Base-by-base conservation (phyloP, 2,329 filamentous ascomycete species). In the Monosporascus sp. region DNA sequence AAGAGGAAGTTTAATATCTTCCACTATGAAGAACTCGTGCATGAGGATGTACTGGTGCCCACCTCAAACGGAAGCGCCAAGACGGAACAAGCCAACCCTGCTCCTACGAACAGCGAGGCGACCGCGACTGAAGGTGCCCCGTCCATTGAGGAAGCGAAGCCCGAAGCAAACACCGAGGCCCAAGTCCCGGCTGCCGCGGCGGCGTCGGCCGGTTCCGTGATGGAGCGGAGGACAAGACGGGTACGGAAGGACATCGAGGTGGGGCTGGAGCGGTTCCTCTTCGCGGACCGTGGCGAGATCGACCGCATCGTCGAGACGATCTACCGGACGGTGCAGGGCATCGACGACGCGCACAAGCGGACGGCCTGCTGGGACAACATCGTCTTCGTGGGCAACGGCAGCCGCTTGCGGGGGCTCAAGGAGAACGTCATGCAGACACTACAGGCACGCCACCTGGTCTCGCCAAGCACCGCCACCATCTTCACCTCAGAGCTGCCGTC, bases 401-500 rank as follows among this genome's bases (percentile, higher is more conserved):
- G 77, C 38, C 79, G 80, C 47, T 76, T 83, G 47, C 76, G 76
- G 74, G 91, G 94, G 5, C 93, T 99, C 69, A 92, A 89, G 60
- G 91, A 97, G 63, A 90, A 93, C 60, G 84, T 99, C 47, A 70
- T 97, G 38, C 81, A 88, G 62, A 91, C 85, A 0, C 81, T 99
- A 37, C 82, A 82, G 38, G 81, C 86, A 48, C 91, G 92, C 59
- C 94, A 96, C 69, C 81, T 97, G 51, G 85, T 99, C 60, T 96
- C 92, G 2, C 94, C 94, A 0, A 92, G 88, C 27, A 93, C 90
- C 1, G 91, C 90, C 49, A 97, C 92, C 42, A 97, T 97, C 65
- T 97, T 97, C 78, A 96, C 92, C 37, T 96, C 91, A 22, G 94
- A 99, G 71, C 84, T 97, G 38, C 94, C 94, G 7, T 97, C 91